Percentiles rank a stretch among this genome's conserved stretches.
Evolutionary conservation across 345 rosid genomes (phyloP).

Genomic region (Litchi chinensis): DNA sequence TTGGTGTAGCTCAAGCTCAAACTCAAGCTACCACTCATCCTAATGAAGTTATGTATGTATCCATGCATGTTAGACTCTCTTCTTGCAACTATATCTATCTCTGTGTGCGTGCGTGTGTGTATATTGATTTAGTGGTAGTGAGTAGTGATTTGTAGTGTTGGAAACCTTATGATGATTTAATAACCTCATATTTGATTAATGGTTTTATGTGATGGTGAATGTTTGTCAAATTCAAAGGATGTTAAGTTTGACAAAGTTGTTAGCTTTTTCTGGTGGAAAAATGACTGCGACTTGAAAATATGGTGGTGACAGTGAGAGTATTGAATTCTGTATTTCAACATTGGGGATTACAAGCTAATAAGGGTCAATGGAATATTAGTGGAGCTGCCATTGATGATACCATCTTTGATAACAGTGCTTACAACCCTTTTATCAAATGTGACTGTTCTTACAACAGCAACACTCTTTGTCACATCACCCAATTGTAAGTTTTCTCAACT

Average conservation of each 20-base stretch:
- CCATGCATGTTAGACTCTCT: too few species aligned
- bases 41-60: too few species aligned
- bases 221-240: too few species aligned
- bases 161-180: too few species aligned
- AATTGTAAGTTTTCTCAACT: constrained; percentile 26
- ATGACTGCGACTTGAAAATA: not conserved
- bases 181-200: too few species aligned
- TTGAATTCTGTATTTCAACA: constrained; percentile 45
- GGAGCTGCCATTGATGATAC: constrained; percentile 40
- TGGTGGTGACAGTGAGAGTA: constrained; percentile 29
- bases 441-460: constrained; percentile 36
- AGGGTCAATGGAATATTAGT: constrained; percentile 50
- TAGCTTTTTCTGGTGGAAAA: not conserved
- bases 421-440: constrained; percentile 56
- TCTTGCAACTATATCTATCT: too few species aligned
- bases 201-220: too few species aligned
- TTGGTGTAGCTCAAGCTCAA: too few species aligned
- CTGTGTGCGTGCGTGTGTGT: too few species aligned
- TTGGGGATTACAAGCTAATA: constrained; percentile 39
- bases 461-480: constrained; percentile 48
- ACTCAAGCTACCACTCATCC: too few species aligned
- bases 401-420: not conserved
- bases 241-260: not conserved
- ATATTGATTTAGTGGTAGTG: too few species aligned
- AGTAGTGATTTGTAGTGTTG: too few species aligned